Percentiles rank a stretch among this genome's conserved stretches.
Conservation (phyloP, 495 filamentous ascomycete genomes). For the Peziza echinospora region DNA sequence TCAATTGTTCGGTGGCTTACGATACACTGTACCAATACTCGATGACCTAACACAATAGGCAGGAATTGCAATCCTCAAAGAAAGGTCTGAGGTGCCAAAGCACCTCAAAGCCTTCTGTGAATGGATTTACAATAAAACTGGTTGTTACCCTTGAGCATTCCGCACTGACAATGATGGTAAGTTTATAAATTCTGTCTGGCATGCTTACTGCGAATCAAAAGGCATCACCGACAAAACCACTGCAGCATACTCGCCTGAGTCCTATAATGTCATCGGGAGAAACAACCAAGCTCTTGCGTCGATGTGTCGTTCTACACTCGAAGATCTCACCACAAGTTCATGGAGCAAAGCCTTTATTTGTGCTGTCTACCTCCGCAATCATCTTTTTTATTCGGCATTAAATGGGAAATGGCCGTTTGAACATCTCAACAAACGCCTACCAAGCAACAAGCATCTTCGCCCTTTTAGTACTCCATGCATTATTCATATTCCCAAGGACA, state of each 20-base stretch:
- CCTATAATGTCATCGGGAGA: slow-evolving; percentile 1
- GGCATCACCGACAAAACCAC: not conserved
- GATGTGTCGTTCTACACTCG: not conserved
- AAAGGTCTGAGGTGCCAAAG: not conserved
- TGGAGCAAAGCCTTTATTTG: not conserved
- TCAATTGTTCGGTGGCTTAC: not conserved
- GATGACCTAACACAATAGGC: not conserved
- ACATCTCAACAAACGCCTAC: no score
- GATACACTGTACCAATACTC: slow-evolving; percentile 1
- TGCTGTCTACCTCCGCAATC: not conserved
- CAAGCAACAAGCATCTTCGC: not conserved
- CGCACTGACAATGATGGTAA: not conserved
- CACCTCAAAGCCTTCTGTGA: not conserved
- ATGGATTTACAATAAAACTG: not conserved
- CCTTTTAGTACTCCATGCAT: not conserved
- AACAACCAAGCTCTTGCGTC: not conserved
- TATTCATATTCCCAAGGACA: slow-evolving; percentile 1
- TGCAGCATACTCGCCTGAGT: not conserved
- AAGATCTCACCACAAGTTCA: not conserved
- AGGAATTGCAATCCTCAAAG: slow-evolving; percentile 1
- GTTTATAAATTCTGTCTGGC: not conserved
- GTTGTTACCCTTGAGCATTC: not conserved
- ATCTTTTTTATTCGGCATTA: not conserved
- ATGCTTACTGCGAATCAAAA: not conserved
- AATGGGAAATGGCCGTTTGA: not conserved